Conservation (phyloP, 108 stramenopile species). For the Nitzschia inconspicua region DNA sequence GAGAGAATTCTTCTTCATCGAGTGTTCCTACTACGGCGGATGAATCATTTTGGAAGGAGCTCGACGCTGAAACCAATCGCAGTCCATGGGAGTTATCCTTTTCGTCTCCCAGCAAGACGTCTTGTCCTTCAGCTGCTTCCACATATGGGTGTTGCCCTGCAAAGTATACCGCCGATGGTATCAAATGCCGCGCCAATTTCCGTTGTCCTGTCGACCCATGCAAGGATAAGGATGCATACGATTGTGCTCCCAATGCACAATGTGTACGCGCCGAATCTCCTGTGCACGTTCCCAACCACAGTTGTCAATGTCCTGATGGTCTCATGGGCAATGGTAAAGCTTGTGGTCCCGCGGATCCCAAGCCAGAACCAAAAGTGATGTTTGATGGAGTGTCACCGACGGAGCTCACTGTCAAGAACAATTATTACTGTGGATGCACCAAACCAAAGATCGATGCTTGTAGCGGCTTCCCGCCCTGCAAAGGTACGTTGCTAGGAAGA, state of each 20-base stretch:
- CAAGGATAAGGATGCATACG: constrained; percentile 4
- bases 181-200: constrained; percentile 49
- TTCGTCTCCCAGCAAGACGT: constrained; percentile 26
- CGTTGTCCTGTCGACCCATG: constrained; percentile 75
- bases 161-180: constrained; percentile 53
- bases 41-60: constrained; percentile 36
- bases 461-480: constrained; percentile 76
- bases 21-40: constrained; percentile 18
- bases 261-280: constrained; percentile 60
- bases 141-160: constrained; percentile 60
- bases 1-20: not conserved
- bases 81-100: constrained; percentile 67
- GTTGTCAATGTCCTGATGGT: constrained; percentile 66
- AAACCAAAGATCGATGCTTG: constrained; percentile 78
- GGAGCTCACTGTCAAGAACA: constrained; percentile 61
- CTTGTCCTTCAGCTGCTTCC: constrained; percentile 50
- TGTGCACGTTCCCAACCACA: constrained; percentile 26
- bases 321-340: constrained; percentile 75
- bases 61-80: constrained; percentile 23
- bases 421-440: constrained; percentile 76
- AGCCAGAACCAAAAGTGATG: constrained; percentile 63
- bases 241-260: constrained; percentile 56
- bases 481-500: constrained; percentile 34
- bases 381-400: constrained; percentile 83
- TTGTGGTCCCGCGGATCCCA: constrained; percentile 42